A percentile compares a stretch with the other conserved stretches of the same genome.
These are phyloP conservation scores for Benincasa hispida DNA, from an alignment of 306 rosid species.

Conservation along the genomic window DNA sequence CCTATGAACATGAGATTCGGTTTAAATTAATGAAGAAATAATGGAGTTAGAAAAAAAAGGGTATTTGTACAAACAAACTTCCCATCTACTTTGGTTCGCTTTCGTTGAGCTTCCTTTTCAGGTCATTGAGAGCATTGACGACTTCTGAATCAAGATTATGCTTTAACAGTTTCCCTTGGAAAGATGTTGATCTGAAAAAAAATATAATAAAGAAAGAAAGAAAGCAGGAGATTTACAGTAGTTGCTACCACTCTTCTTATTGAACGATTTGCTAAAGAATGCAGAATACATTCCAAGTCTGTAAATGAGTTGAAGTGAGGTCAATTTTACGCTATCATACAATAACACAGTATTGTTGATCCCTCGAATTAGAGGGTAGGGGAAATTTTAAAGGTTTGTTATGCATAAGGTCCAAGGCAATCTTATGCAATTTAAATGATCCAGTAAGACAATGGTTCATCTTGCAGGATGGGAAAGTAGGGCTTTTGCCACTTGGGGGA, in stretches of 20 bases:
- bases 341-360: background rate
- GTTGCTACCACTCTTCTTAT: background rate
- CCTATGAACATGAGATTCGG: background rate
- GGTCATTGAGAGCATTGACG: constrained; percentile 70
- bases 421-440: background rate
- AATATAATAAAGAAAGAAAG: no score
- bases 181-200: constrained; percentile 50
- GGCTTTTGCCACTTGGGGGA: background rate
- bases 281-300: background rate
- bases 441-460: background rate
- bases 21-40: background rate
- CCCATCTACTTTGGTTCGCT: constrained; percentile 29
- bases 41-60: background rate
- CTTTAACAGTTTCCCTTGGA: constrained; percentile 70
- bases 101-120: constrained; percentile 51
- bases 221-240: constrained; percentile 4
- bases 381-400: background rate
- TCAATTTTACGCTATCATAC: background rate
- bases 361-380: background rate
- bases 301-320: background rate
- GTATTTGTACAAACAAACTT: background rate
- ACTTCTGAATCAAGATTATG: constrained; percentile 87
- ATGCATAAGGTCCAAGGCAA: background rate
- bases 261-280: background rate
- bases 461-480: background rate